A percentile compares a stretch with the other conserved stretches of the same genome.
These are phyloP conservation scores for Cryptococcus hybrid DNA, from an alignment of 1,284 basidiomycete species.

Conservation along the genomic window DNA sequence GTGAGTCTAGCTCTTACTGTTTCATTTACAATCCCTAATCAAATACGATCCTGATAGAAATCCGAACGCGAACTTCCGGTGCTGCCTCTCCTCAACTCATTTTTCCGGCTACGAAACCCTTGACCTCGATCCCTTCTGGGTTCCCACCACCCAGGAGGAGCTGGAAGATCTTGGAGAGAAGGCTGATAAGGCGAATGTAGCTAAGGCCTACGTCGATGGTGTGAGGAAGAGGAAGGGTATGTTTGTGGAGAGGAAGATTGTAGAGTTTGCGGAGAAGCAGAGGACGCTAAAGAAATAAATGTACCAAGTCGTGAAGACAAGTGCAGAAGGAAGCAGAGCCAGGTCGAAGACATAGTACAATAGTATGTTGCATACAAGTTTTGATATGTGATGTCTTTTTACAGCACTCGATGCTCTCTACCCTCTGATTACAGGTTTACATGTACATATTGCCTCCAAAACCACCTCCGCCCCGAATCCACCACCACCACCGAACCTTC, in stretches of 20 bases:
- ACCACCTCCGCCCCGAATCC: conserved; percentile 15
- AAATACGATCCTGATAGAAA: conserved; percentile 60
- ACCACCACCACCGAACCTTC: conserved; percentile 14
- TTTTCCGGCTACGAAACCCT: conserved; percentile 86
- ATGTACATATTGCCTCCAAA: conserved; percentile 4
- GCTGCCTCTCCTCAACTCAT: conserved; percentile 96
- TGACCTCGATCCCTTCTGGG: conserved; percentile 97
- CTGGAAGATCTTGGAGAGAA: conserved; percentile 97
- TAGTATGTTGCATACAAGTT: not conserved
- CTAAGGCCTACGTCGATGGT: conserved; percentile 87
- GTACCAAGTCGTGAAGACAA: not conserved
- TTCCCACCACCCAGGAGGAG: conserved; percentile 96
- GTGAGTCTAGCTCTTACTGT: conserved; percentile 54
- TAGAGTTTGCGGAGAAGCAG: conserved; percentile 94
- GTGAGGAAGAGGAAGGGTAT: conserved; percentile 93
- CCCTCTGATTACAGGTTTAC: not conserved
- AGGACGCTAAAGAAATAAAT: conserved; percentile 73
- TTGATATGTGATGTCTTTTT: no score
- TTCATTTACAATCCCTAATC: not conserved
- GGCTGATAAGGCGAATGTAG: conserved; percentile 90
- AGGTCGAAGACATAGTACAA: no score
- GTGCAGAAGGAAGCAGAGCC: not conserved
- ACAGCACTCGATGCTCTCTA: no score
- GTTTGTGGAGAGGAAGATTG: conserved; percentile 89
- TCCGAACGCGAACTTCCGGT: conserved; percentile 92